Conservation (phyloP, 371 early-diverging fungal genomes). For the Mucor ambiguus region DNA sequence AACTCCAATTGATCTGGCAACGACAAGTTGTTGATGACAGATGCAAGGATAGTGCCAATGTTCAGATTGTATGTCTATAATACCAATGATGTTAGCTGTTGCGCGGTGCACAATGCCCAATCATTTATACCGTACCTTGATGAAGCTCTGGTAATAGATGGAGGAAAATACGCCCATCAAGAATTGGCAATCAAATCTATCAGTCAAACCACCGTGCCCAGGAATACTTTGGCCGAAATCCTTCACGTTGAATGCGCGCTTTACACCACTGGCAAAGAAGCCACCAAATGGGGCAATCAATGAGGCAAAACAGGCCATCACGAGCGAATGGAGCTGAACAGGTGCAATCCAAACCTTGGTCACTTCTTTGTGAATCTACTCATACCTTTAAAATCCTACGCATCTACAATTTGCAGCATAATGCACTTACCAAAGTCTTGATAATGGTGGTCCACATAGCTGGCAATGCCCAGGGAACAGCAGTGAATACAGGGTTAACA, state of each 20-base stretch:
- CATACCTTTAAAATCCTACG: background rate
- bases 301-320: slow-evolving; percentile 94
- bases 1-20: slow-evolving; percentile 58
- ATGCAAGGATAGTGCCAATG: slow-evolving; percentile 53
- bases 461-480: slow-evolving; percentile 48
- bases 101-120: background rate
- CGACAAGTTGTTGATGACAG: slow-evolving; percentile 46
- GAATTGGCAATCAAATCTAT: slow-evolving; percentile 99
- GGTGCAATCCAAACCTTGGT: slow-evolving; percentile 65
- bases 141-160: slow-evolving; percentile 91
- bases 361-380: slow-evolving; percentile 28
- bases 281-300: slow-evolving; percentile 99
- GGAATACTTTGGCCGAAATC: slow-evolving; percentile 99
- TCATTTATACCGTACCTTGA: slow-evolving; percentile 52
- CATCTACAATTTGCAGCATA: background rate
- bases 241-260: slow-evolving; percentile 98
- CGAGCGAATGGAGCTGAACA: slow-evolving; percentile 87
- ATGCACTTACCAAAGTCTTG: slow-evolving; percentile 32
- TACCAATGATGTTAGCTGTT: background rate
- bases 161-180: slow-evolving; percentile 96
- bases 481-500: slow-evolving; percentile 49
- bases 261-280: slow-evolving; percentile 98
- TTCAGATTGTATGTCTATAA: slow-evolving; percentile 41
- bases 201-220: slow-evolving; percentile 98
- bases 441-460: slow-evolving; percentile 24